These are phyloP conservation scores for Mycena filopes DNA, from an alignment of 768 basidiomycete genomes.

Conservation along the genomic window DNA sequence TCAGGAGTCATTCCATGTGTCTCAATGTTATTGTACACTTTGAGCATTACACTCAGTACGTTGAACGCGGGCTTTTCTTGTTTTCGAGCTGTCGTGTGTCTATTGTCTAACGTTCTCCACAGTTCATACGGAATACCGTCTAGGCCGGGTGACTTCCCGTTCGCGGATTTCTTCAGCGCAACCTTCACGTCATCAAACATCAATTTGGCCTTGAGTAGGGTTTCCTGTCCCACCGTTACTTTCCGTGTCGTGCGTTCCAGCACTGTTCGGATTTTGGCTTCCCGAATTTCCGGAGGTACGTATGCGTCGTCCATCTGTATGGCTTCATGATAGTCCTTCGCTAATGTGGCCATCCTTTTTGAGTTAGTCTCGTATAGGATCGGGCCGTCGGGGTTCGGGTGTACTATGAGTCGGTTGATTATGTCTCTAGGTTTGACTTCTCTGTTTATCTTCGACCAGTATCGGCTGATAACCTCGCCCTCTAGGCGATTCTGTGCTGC, in stretches of 20 bases:
- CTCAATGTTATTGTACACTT: no score
- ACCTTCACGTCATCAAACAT: no score
- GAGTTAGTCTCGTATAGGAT: no score
- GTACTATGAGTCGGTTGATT: not conserved
- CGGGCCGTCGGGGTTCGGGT: not conserved
- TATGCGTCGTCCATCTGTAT: not conserved
- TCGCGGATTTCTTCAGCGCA: not conserved
- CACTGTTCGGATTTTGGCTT: not conserved
- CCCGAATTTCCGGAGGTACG: not conserved
- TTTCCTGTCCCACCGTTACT: not conserved
- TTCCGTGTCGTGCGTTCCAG: not conserved
- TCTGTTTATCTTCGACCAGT: not conserved
- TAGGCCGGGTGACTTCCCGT: not conserved
- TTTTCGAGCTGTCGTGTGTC: no score
- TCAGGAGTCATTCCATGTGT: no score
- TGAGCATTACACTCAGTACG: not conserved
- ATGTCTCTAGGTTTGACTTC: not conserved
- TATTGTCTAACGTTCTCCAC: no score
- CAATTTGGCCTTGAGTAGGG: not conserved
- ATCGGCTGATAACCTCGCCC: conserved; percentile 5
- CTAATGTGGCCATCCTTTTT: conserved; percentile 6
- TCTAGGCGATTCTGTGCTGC: not conserved
- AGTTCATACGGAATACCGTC: no score
- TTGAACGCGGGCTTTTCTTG: not conserved
- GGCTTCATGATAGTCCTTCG: not conserved